Evolutionary conservation across 495 filamentous ascomycete genomes (phyloP), one percentile per base, ranked within the genome.

Genomic region (Xylaria intraflava): DNA sequence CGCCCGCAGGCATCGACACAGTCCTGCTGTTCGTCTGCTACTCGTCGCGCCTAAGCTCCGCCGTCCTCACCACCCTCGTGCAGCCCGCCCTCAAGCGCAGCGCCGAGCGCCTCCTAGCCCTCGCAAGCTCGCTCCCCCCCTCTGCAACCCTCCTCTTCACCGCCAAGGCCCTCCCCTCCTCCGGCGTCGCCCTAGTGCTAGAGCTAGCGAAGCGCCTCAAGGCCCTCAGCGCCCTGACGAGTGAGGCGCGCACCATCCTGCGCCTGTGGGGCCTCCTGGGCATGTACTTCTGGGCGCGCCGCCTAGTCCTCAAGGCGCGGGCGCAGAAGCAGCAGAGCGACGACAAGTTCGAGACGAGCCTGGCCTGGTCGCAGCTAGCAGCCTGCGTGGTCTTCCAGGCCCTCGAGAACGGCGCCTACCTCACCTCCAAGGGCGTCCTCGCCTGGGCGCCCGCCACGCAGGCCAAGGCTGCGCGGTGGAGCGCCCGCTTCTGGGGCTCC

Each of bases 341-440:
- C 0, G 72, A 82, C 59, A 62, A 51, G 20, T 19, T 40, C 43
- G 78, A 38, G 55, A 81, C 50, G 61, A 71, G 61, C 16, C 65
- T 96, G 17, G 80, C 81, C 11, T 80, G 79, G 60, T 67, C 80
- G n/a, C 88, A 95, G 62, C 77, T 96, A 8, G 43, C 74, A 9
- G 76, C 77, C 16, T 86, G 84, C 65, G 65, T 85, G 12, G 57
- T 76, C 4, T 90, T 86, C 72, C 92, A 96, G 69, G 64, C 76
- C 9, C 77, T 95, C 27, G 92, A 97, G 75, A 96, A 96, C 67
- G 82, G 76, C 6, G 86, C 85, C 8, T 95, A 87, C 71, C 77
- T 97, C 8, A 79, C 84, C 5, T 65, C 71, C 19, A 87, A 89
- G 59, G 81, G 81, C 16, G 76, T 95, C 0, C 62, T 95, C 26